Evolutionary conservation across 805 yeast genomes (phyloP), one percentile per base, ranked within the genome.

Genomic region (Wickerhamomyces tratensis): DNA sequence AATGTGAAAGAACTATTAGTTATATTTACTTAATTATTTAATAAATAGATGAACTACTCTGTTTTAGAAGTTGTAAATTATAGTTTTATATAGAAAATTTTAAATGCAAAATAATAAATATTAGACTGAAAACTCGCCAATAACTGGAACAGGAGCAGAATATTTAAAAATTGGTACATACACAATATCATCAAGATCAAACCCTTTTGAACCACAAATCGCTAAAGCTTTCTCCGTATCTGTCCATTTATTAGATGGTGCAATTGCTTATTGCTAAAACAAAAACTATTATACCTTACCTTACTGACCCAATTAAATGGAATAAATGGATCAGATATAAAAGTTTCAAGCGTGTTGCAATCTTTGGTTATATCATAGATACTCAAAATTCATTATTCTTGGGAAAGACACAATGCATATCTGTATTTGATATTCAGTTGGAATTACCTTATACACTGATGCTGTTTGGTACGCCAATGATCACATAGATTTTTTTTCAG

Each of bases 381-480:
- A 52, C 71, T 5, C 72, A 68, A 42, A 63, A 58, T 15, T 61
- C 66, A 1, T 57, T 64, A 26, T 53, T 69, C 12, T 56, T 59
- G 42, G 51, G 61, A 4, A 61, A 56, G 31, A 52, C 59, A 8
- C 57, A 62, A 12, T 51, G 61, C 29, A 39, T 71, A 13, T 63
- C 73, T 1, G 61, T 65, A 2, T 71, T 71, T 51, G 72, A 69
- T 26, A 55, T 71, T 20, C 63, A 67, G 25, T 45, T 69, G 14
- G 76, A 70, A 35, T 51, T 71, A 33, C 76, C 76, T 3, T 69
- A 64, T 35, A 53, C 70, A 53, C 70, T 1, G 76, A 71, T 45
- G 58, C 65, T 4, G 67, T 68, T 20, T 71, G 76, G 76, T 45
- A 55, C 30, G 67, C 73, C 8, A 27, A 43, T 1, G 49, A 49